Percentiles rank a stretch among this genome's conserved stretches.
Conservation (phyloP, 140 eudicot species). For the Bidens hawaiensis region DNA sequence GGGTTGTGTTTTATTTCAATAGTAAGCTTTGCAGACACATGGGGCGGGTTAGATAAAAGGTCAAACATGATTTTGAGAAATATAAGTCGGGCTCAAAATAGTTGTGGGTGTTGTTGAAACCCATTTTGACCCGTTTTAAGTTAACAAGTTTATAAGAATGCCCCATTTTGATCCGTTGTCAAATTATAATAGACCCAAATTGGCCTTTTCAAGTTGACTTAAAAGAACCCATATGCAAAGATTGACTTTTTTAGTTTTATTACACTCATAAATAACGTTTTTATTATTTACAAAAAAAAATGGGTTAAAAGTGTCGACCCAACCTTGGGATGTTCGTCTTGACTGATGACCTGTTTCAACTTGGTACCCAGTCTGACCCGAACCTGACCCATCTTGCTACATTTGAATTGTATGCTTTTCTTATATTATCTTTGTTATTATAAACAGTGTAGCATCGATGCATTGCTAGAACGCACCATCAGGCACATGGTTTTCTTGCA, state of each 20-base stretch:
- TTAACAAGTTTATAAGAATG: no score
- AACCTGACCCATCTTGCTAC: background rate
- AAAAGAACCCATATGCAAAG: no score
- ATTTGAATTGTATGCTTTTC: background rate
- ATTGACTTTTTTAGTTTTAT: background rate
- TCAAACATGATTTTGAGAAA: no score
- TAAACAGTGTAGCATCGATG: constrained; percentile 96
- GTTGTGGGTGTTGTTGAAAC: no score
- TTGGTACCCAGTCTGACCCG: no score
- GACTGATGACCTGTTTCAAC: background rate
- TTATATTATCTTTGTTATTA: background rate
- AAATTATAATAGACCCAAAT: no score
- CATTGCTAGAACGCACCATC: constrained; percentile 89
- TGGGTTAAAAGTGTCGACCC: background rate
- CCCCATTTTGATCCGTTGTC: no score
- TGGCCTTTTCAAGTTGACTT: no score
- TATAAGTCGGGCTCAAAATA: no score
- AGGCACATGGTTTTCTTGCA: constrained; percentile 97
- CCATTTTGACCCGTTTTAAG: no score
- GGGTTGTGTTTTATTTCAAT: background rate
- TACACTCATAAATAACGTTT: background rate
- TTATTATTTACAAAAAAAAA: background rate
- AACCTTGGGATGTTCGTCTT: background rate
- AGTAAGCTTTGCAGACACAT: no score
- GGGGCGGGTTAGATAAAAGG: no score